Percentiles rank a stretch among this genome's conserved stretches.
phyloP scores from a whole-genome alignment of 768 basidiomycete genomes.

The Termitomyces sp. region DNA sequence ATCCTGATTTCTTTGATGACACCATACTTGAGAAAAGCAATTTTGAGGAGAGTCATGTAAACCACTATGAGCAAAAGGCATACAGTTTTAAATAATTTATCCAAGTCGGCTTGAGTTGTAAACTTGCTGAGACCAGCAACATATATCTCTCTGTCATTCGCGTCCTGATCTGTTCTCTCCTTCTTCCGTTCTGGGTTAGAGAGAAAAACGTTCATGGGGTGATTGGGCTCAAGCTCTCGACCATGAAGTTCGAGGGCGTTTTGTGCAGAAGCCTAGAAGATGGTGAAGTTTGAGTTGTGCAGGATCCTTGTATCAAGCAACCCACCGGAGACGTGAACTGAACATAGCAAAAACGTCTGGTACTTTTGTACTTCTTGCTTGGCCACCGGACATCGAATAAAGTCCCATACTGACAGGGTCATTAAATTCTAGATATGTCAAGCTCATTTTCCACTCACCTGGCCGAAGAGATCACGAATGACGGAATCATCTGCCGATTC shows the following conservation, averaged over 20 bases:
- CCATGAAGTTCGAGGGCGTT: conserved; percentile 77
- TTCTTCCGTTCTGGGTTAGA: conserved; percentile 91
- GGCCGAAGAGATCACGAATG: conserved; percentile 71
- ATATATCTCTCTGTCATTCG: conserved; percentile 80
- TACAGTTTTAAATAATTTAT: conserved; percentile 74
- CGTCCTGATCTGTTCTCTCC: conserved; percentile 83
- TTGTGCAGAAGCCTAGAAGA: conserved; percentile 56
- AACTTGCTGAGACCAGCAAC: conserved; percentile 81
- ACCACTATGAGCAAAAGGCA: conserved; percentile 16
- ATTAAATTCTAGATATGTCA: background rate
- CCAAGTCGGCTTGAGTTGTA: conserved; percentile 70
- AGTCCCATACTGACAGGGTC: conserved; percentile 63
- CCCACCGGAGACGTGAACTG: conserved; percentile 83
- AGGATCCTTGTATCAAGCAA: conserved; percentile 5
- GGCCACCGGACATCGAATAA: conserved; percentile 98
- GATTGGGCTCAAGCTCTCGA: conserved; percentile 63
- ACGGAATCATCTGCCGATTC: conserved; percentile 73
- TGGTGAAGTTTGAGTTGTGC: background rate
- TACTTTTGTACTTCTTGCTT: conserved; percentile 91
- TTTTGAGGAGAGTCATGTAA: background rate
- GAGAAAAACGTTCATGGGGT: conserved; percentile 69
- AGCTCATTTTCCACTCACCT: conserved; percentile 40
- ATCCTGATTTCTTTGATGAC: conserved; percentile 76
- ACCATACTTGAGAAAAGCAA: conserved; percentile 57
- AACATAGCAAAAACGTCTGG: conserved; percentile 90